These are phyloP conservation scores for Trifolium fragiferum DNA, from an alignment of 306 rosid genomes.

Conservation along the genomic window DNA sequence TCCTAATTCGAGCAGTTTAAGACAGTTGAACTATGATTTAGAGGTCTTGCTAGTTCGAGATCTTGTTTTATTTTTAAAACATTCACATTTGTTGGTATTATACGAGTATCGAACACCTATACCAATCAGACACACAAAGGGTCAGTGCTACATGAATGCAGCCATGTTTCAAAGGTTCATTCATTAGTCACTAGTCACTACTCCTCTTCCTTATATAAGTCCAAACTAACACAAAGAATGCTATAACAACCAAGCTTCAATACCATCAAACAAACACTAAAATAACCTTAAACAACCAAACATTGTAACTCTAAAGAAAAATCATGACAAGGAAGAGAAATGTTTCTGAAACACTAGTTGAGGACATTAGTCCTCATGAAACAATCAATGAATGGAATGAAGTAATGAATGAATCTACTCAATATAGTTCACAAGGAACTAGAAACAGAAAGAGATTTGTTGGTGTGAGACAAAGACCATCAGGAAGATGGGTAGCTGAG, in stretches of 20 bases:
- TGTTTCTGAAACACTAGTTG: slow-evolving; percentile 48
- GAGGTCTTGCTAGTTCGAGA: background rate
- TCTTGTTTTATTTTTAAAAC: background rate
- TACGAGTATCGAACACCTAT: background rate
- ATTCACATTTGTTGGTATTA: background rate
- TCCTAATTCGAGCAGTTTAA: background rate
- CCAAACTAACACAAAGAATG: background rate
- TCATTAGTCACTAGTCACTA: background rate
- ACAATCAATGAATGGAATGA: slow-evolving; percentile 63
- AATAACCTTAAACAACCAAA: background rate
- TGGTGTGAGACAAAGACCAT: slow-evolving; percentile 92
- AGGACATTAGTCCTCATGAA: slow-evolving; percentile 33
- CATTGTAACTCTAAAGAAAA: background rate
- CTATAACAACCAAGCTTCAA: background rate
- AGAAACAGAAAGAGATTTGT: slow-evolving; percentile 62
- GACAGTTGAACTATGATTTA: background rate
- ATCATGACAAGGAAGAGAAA: slow-evolving; percentile 89
- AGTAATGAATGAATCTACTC: slow-evolving; percentile 62
- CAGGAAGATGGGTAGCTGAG: slow-evolving; percentile 98
- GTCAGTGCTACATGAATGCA: background rate
- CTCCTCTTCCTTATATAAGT: background rate
- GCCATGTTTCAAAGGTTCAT: background rate
- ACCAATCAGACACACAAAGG: background rate
- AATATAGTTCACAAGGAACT: slow-evolving; percentile 39
- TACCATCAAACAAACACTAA: background rate